These are phyloP conservation scores for Xylariales sp. DNA, from an alignment of 2,329 filamentous ascomycete genomes.

Conservation along the genomic window DNA sequence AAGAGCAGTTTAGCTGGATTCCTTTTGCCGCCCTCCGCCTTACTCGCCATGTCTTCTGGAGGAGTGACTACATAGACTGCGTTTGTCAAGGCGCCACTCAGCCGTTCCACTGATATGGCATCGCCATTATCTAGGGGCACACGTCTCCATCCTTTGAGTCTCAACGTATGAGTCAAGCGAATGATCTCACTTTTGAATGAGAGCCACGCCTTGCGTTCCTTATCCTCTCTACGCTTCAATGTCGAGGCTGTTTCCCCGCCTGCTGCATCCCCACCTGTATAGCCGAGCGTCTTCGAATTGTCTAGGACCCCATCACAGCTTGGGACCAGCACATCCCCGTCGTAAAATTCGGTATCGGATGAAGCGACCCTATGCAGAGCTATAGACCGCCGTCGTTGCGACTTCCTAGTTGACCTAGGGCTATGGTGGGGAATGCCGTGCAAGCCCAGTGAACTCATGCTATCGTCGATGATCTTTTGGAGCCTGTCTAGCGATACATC, in stretches of 20 bases:
- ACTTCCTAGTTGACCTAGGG: conserved; percentile 59
- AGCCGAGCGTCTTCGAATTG: conserved; percentile 88
- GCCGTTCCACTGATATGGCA: conserved; percentile 75
- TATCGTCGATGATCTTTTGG: conserved; percentile 81
- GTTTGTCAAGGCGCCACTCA: conserved; percentile 95
- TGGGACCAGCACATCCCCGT: conserved; percentile 85
- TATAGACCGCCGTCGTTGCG: conserved; percentile 50
- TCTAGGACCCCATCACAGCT: conserved; percentile 86
- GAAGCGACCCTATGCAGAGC: conserved; percentile 65
- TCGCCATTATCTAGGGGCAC: conserved; percentile 79
- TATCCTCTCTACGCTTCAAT: conserved; percentile 63
- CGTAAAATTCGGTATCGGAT: conserved; percentile 86
- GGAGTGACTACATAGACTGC: conserved; percentile 95
- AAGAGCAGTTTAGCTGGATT: conserved; percentile 78
- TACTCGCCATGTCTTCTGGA: conserved; percentile 68
- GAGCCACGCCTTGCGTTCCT: conserved; percentile 83
- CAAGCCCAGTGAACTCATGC: conserved; percentile 66
- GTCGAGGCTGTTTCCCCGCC: conserved; percentile 57
- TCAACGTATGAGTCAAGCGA: conserved; percentile 86
- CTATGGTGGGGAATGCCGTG: conserved; percentile 58
- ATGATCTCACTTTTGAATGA: conserved; percentile 93
- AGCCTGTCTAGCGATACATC: conserved; percentile 82
- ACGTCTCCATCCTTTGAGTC: conserved; percentile 90
- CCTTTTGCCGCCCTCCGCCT: conserved; percentile 55
- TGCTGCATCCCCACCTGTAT: conserved; percentile 66